Evolutionary conservation across 2,329 filamentous ascomycete genomes (phyloP), one percentile per base, ranked within the genome.

Genomic region (Anisogramma anomala): DNA sequence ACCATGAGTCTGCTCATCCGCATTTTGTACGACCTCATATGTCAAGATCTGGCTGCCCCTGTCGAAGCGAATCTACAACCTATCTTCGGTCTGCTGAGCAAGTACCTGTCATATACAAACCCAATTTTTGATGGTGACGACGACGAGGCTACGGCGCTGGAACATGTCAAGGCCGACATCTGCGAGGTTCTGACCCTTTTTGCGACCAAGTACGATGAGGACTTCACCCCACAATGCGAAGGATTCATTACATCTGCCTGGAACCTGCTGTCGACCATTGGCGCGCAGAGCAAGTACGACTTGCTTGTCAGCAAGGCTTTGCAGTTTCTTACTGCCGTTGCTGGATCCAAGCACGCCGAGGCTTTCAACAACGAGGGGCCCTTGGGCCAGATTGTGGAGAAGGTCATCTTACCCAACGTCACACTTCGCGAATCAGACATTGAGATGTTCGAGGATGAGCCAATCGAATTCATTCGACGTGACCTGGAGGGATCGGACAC

Each of bases 401-500:
- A 94, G 64, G 91, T 96, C 44, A 84, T 98, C 42, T 65, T 98
- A 49, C 89, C 91, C 8, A 98, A 98, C 55, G 77, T 98, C 44
- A 82, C 83, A 13, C 67, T 98, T 46, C 79, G 93, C 50, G 91
- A 95, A 55, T 91, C 88, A 0, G 93, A 98, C 50, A 74, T 94
- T 41, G 91, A 98, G 59, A 73, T 94, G 50, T 96, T 98, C 53
- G 91, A 98, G 58, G 93, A 98, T 57, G 93, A 98, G 65, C 91
- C 91, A 0, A 98, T 98, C 50, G 91, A 98, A 61, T 98, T 94
- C 58, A 98, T 98, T 55, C 77, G 91, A 48, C 77, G 87, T 54
- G 91, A 98, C 60, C 69, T 98, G 35, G 91, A 98, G 60, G 91
- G 91, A 6, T 95, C 91, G 2, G 91, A 98, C 61, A 93, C 83